Evolutionary conservation across 2,329 filamentous ascomycete species (phyloP).

Genomic region (Colletotrichum filicis): DNA sequence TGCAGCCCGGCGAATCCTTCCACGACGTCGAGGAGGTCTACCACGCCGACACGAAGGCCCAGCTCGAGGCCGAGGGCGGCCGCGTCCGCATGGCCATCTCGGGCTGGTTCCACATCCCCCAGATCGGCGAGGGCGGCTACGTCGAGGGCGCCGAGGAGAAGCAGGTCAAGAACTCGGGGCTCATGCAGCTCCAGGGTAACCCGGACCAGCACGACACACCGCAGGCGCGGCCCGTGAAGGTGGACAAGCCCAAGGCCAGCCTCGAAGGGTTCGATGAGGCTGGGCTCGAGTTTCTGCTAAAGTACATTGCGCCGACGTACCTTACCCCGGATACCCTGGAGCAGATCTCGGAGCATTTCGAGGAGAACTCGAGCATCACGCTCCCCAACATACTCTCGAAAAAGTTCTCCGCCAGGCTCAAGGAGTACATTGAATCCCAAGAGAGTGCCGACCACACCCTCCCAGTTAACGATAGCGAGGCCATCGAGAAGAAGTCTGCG

Average conservation of each 20-base stretch:
- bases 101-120: constrained; percentile 98
- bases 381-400: constrained; percentile 81
- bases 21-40: constrained; percentile 99
- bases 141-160: constrained; percentile 89
- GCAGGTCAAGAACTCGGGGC: constrained; percentile 87
- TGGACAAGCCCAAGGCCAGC: constrained; percentile 52
- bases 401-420: constrained; percentile 80
- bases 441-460: constrained; percentile 58
- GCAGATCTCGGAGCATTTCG: constrained; percentile 82
- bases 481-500: constrained; percentile 67
- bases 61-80: constrained; percentile 75
- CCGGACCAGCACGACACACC: constrained; percentile 90
- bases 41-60: constrained; percentile 68
- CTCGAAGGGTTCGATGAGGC: constrained; percentile 72
- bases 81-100: constrained; percentile 96
- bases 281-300: constrained; percentile 89
- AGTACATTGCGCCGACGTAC: constrained; percentile 91
- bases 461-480: constrained; percentile 55
- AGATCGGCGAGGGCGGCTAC: constrained; percentile 92
- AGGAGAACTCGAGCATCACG: constrained; percentile 84
- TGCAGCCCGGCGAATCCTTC: constrained; percentile 98
- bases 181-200: constrained; percentile 93
- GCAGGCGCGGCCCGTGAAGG: constrained; percentile 66
- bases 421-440: constrained; percentile 74
- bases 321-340: constrained; percentile 92